phyloP scores from a whole-genome alignment of 179 eudicot genomes.

The Spergularia azorica region DNA sequence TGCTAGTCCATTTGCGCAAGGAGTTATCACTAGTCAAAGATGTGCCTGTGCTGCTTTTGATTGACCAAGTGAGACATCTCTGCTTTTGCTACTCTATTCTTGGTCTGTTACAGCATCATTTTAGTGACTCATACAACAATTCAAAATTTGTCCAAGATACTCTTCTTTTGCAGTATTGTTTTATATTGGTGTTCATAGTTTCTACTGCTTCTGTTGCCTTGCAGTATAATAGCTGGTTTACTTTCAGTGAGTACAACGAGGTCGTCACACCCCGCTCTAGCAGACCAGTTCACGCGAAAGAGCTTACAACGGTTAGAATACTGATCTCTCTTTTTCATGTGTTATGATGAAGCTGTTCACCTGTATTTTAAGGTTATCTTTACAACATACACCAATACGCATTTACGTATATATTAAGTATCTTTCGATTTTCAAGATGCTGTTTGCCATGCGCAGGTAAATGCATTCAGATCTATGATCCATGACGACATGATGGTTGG shows the following conservation, averaged over 20 bases:
- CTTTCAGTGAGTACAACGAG: slow-evolving; percentile 75
- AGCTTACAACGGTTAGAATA: slow-evolving; percentile 66
- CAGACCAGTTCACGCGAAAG: slow-evolving; percentile 77
- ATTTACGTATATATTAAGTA: too few relatives aligned
- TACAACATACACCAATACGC: not conserved
- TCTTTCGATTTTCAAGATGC: not conserved
- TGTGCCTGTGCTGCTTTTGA: slow-evolving; percentile 78
- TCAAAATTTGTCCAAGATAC: too few relatives aligned
- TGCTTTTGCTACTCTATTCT: too few relatives aligned
- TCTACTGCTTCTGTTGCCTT: slow-evolving; percentile 17
- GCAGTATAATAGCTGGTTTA: slow-evolving; percentile 79
- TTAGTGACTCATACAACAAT: too few relatives aligned
- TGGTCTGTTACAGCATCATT: not conserved
- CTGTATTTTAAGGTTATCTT: too few relatives aligned
- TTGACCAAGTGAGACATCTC: slow-evolving; percentile 68
- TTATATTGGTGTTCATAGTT: not conserved
- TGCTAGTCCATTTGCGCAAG: slow-evolving; percentile 77
- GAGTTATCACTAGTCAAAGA: slow-evolving; percentile 79
- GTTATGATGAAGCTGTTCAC: not conserved
- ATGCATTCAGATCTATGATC: slow-evolving; percentile 90
- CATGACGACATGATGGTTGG: slow-evolving; percentile 95
- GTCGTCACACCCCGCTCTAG: slow-evolving; percentile 76
- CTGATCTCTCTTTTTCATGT: not conserved
- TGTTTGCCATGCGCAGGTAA: slow-evolving; percentile 48
- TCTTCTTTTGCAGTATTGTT: not conserved